Base-by-base conservation (phyloP, 306 rosid genomes). In the Oemleria cerasiformis region DNA sequence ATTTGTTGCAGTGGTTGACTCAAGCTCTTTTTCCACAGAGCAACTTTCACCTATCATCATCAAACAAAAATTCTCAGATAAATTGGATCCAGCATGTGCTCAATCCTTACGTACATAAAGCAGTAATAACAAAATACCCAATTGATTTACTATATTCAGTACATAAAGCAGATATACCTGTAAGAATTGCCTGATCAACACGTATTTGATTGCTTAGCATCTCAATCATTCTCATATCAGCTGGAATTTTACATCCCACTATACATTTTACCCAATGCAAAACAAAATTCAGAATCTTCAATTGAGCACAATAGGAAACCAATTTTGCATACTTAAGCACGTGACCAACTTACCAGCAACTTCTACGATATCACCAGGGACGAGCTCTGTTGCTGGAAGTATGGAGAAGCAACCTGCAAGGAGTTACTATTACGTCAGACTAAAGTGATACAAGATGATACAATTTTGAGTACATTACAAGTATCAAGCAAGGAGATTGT, bases 181-280 rank as follows among this genome's bases (percentile, higher is more conserved):
- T 94, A 75, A 94, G 96, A 83, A 91, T 91, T 64, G 97, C 97
- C 78, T 94, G 99, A 84, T 94, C 99, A 76, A 94, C 92, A 14
- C 99, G 97, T 69, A 94, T 75, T 79, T 86, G 90, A 86, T 86
- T 89, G 70, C 95, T 94, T 69, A 94, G 84, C 92, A 89, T 83
- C 81, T 91, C 97, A 30, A 94, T 84, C 95, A 91, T 89, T 84
- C 96, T 87, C 99, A 94, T 87, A 81, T 94, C 99, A 8, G 99
- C 99, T 65, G 99, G 97, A 87, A 94, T 78, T 94, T 94, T 91
- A 90, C 96, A 86, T 73, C 99, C 99, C 88, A 94, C 99, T 91
- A 49, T 65, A 70, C 72, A 75, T 73, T 84, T 71, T 34, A 77
- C 50, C 78, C 60, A 75, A 57, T 4, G 17, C 4, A 54, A 77